These are phyloP conservation scores for Brasilioporus rufonigricans DNA, from an alignment of 768 basidiomycete species.

Conservation along the genomic window DNA sequence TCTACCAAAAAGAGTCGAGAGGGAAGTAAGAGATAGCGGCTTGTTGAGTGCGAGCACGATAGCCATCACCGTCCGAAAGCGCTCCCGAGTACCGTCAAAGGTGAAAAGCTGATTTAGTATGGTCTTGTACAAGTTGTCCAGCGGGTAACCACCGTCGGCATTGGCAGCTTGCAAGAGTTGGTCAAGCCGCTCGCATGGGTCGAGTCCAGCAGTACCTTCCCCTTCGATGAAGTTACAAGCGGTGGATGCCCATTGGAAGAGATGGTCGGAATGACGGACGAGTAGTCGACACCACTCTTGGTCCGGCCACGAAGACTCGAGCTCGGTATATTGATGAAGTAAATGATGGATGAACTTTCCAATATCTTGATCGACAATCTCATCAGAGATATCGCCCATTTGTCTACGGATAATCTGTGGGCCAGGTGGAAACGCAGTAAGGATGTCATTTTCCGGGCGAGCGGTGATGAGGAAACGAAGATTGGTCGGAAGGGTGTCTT, in stretches of 20 bases:
- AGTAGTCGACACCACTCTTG: slow-evolving; percentile 6
- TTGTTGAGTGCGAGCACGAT: not conserved
- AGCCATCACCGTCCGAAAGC: not conserved
- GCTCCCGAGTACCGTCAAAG: not conserved
- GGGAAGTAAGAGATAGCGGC: not conserved
- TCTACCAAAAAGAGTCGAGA: not conserved
- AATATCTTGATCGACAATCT: not conserved
- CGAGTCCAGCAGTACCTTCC: not conserved
- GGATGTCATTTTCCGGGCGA: not conserved
- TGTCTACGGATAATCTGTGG: not conserved
- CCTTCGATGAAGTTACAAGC: not conserved
- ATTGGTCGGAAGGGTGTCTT: not conserved
- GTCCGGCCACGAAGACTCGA: not conserved
- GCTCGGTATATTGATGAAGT: not conserved
- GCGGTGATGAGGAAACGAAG: not conserved
- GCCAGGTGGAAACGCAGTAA: not conserved
- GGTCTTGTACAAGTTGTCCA: not conserved
- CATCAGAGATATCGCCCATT: not conserved
- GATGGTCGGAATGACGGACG: not conserved
- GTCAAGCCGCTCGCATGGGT: not conserved
- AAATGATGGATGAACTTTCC: not conserved
- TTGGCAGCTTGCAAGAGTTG: not conserved
- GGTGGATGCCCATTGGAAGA: not conserved
- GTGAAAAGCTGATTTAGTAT: not conserved
- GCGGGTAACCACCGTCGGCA: not conserved